These are phyloP conservation scores for Aquilaria yunnanensis DNA, from an alignment of 345 rosid species.

Conservation along the genomic window DNA sequence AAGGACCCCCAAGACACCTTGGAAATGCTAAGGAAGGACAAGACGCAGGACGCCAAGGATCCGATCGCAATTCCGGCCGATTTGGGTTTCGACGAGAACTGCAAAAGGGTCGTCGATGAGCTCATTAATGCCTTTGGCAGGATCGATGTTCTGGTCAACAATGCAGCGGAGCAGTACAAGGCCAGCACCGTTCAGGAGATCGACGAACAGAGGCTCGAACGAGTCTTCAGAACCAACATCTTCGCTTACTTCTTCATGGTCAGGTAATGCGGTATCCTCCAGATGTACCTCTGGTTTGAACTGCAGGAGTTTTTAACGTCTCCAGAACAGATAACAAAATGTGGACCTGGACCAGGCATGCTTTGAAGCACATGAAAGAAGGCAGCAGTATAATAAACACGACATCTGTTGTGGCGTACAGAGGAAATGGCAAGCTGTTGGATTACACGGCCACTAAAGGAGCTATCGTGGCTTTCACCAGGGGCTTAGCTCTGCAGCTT, in stretches of 20 bases:
- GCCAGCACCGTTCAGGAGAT: conserved; percentile 46
- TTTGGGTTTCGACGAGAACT: conserved; percentile 62
- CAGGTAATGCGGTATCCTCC: conserved; percentile 20
- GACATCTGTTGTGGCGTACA: conserved; percentile 59
- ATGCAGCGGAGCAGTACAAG: conserved; percentile 61
- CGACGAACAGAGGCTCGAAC: conserved; percentile 58
- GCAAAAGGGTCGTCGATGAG: conserved; percentile 57
- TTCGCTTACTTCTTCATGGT: conserved; percentile 56
- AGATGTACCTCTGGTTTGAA: neutral
- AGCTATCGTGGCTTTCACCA: conserved; percentile 67
- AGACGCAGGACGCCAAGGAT: conserved; percentile 45
- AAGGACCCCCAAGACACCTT: conserved; percentile 65
- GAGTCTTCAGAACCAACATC: conserved; percentile 66
- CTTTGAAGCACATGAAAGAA: conserved; percentile 71
- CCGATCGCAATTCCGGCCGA: conserved; percentile 52
- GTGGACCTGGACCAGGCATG: conserved; percentile 30
- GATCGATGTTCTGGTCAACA: conserved; percentile 64
- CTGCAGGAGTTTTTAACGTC: neutral
- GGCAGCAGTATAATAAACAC: conserved; percentile 76
- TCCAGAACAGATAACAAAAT: too few species aligned
- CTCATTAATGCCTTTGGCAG: conserved; percentile 51
- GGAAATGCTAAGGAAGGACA: conserved; percentile 30
- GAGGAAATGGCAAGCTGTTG: conserved; percentile 42
- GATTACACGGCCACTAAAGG: conserved; percentile 78
- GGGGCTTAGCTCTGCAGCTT: conserved; percentile 67